Conservation (phyloP, 768 basidiomycete genomes). For the Termitomyces sp. region DNA sequence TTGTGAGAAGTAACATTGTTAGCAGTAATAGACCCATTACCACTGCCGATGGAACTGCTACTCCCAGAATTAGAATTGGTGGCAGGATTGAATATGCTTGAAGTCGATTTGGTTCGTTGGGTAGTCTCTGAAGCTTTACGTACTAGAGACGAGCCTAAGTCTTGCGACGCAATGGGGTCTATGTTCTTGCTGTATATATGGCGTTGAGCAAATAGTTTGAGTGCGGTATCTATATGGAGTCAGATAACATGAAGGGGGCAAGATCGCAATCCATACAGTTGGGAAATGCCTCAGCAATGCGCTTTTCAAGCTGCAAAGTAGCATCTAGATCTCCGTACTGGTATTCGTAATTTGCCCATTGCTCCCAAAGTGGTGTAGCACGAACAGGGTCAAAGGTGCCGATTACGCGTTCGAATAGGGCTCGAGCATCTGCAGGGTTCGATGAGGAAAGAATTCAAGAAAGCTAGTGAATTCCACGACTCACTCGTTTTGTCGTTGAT, state of each 20-base stretch:
- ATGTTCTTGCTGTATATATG: constrained; percentile 69
- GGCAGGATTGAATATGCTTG: not conserved
- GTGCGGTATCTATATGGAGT: constrained; percentile 63
- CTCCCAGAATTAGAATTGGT: not conserved
- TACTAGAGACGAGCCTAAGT: constrained; percentile 74
- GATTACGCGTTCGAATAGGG: constrained; percentile 89
- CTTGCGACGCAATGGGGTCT: constrained; percentile 84
- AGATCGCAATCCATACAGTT: constrained; percentile 46
- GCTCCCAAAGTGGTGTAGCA: constrained; percentile 87
- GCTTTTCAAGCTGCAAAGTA: constrained; percentile 81
- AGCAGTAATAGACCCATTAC: not conserved
- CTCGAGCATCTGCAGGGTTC: constrained; percentile 73
- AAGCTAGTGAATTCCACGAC: constrained; percentile 19
- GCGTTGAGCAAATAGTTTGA: constrained; percentile 87
- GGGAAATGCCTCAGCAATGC: constrained; percentile 85
- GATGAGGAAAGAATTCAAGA: not conserved
- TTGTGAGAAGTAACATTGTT: constrained; percentile 1
- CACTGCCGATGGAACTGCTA: no score
- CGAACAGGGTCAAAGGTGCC: constrained; percentile 69
- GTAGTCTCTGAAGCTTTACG: constrained; percentile 46
- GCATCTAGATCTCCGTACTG: constrained; percentile 90
- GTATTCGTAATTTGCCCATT: constrained; percentile 95
- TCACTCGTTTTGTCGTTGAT: constrained; percentile 94
- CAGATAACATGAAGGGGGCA: constrained; percentile 18
- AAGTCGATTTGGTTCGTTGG: constrained; percentile 36